These are phyloP conservation scores for Fusarium falciforme DNA, from an alignment of 2,329 filamentous ascomycete species.

Conservation along the genomic window DNA sequence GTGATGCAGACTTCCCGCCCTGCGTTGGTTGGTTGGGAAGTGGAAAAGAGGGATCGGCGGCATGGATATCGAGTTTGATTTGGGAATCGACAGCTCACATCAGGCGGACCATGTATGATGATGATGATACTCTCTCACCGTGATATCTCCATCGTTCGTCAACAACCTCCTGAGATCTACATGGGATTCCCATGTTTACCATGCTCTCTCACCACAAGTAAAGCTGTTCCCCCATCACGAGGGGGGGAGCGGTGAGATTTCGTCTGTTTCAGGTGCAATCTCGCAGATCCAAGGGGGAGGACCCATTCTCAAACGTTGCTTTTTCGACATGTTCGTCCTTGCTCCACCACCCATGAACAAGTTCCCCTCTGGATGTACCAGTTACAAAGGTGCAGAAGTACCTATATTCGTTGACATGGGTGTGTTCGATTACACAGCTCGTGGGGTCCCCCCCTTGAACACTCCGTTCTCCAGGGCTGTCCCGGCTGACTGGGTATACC, in stretches of 20 bases:
- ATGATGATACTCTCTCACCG: not conserved
- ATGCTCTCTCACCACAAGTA: not conserved
- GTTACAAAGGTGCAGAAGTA: not conserved
- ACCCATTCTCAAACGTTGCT: not conserved
- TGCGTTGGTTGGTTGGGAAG: conserved; percentile 1
- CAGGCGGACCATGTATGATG: conserved; percentile 1
- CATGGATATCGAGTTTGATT: conserved; percentile 19
- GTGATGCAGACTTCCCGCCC: conserved; percentile 9
- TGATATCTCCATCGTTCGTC: not conserved
- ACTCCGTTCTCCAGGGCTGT: not conserved
- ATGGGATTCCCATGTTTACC: not conserved
- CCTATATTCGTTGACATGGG: not conserved
- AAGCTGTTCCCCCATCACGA: not conserved
- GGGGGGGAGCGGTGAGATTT: conserved; percentile 22
- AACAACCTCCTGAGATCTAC: not conserved
- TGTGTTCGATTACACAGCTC: not conserved
- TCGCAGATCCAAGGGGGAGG: conserved; percentile 10
- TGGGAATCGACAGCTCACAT: conserved; percentile 6
- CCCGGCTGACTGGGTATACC: conserved; percentile 21
- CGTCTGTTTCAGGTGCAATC: conserved; percentile 13
- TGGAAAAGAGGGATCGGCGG: conserved; percentile 13
- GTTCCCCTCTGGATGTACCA: not conserved
- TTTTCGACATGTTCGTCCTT: not conserved
- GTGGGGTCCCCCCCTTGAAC: not conserved
- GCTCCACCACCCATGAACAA: not conserved